Percentiles rank a stretch among this genome's conserved stretches.
Conservation (phyloP, 2,329 filamentous ascomycete species). For the Apiospora arundinis region DNA sequence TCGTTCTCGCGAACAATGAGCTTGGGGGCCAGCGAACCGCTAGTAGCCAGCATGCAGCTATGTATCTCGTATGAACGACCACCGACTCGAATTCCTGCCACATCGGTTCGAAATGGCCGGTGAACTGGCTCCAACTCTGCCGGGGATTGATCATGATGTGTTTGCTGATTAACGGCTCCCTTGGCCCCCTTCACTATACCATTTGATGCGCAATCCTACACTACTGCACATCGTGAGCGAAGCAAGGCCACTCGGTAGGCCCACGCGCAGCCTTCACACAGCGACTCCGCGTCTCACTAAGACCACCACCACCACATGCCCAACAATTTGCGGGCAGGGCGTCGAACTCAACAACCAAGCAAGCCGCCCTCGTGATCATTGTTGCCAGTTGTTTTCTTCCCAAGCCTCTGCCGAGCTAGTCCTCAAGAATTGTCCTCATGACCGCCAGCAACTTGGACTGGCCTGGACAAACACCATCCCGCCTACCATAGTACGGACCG, state of each 20-base stretch:
- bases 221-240: background rate
- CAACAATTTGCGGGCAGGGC: background rate
- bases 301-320: background rate
- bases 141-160: background rate
- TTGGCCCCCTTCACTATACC: background rate
- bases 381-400: background rate
- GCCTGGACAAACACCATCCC: constrained; percentile 3
- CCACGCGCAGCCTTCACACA: constrained; percentile 1
- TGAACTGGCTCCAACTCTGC: background rate
- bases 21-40: background rate
- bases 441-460: background rate
- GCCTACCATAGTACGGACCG: background rate
- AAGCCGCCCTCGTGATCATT: background rate
- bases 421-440: background rate
- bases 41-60: background rate
- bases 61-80: background rate
- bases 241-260: constrained; percentile 5
- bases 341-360: background rate
- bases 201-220: background rate
- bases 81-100: background rate
- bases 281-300: background rate
- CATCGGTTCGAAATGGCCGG: background rate
- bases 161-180: background rate
- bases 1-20: background rate
- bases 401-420: constrained; percentile 3